These are phyloP conservation scores for Aspergillus glaucus DNA, from an alignment of 2,329 filamentous ascomycete species.

Conservation along the genomic window DNA sequence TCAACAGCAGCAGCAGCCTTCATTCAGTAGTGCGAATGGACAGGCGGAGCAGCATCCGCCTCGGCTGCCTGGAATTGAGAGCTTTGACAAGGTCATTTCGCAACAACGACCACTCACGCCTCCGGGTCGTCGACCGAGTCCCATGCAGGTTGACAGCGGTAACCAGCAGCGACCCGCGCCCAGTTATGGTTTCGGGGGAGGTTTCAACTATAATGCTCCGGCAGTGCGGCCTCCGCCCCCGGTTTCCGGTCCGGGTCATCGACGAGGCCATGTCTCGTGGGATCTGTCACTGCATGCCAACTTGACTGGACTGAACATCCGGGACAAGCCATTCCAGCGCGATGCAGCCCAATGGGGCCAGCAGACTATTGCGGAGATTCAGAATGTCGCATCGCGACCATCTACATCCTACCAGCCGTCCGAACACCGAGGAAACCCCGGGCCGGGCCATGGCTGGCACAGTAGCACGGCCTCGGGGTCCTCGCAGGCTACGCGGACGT, in stretches of 20 bases:
- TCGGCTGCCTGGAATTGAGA: constrained; percentile 83
- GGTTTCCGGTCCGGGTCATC: constrained; percentile 40
- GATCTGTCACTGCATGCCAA: constrained; percentile 42
- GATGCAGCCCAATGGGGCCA: constrained; percentile 39
- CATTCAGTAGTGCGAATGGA: constrained; percentile 39
- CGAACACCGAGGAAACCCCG: constrained; percentile 21
- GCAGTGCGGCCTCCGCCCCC: constrained; percentile 34
- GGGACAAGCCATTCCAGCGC: constrained; percentile 29
- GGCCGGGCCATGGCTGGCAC: constrained; percentile 23
- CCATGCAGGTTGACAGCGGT: constrained; percentile 67
- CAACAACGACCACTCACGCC: constrained; percentile 59
- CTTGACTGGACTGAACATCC: constrained; percentile 38
- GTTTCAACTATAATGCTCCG: constrained; percentile 30
- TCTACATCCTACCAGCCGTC: constrained; percentile 30
- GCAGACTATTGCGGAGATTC: constrained; percentile 38
- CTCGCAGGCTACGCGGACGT: constrained; percentile 32
- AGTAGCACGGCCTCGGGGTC: constrained; percentile 22
- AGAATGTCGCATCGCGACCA: constrained; percentile 31
- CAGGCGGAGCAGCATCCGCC: constrained; percentile 50
- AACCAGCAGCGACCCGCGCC: constrained; percentile 33
- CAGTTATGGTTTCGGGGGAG: constrained; percentile 24
- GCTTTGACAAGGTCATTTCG: constrained; percentile 66
- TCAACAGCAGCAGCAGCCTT: constrained; percentile 34
- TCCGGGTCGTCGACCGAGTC: constrained; percentile 60
- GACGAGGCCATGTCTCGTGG: constrained; percentile 44